Base-by-base conservation (phyloP, 1,139 yeast species). In the Pneumocystis oryctolagi region DNA sequence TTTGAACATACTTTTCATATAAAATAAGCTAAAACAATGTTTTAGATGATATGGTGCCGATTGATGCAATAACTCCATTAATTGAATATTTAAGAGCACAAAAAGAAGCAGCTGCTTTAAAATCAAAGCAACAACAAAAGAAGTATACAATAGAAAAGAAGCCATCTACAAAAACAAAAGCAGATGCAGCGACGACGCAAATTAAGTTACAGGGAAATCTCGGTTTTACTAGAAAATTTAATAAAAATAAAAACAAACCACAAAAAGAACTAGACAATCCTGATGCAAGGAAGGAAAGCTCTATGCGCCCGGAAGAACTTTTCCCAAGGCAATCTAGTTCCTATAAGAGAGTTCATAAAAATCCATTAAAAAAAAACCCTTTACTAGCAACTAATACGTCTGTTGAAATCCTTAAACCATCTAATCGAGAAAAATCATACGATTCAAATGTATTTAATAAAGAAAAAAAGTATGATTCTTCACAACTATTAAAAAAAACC, bases 61-160 rank as follows among this genome's bases (percentile, higher is more conserved):
- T 47, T 25, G 20, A 20, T 25, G n/a, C 55, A 58, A 37, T 59
- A 6, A 65, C 67, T 14, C 67, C 67, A 25, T 56, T 65, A 31
- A 65, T 65, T 30, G 67, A 64, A 32, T 62, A 60, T 42, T 35
- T 65, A 25, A 60, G 67, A 40, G 61, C 47, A 35, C 63, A 60
- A 34, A 63, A 65, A 62, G 56, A 60, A 56, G 30, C 55, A 25
- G n/a, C 55, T 25, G 30, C 55, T 47, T 47, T 47, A 25, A 47
- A 47, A 25, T 47, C 55, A 9, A 47, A 47, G 28, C 55, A 42
- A 42, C 55, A 42, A 6, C 55, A 20, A 14, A 47, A 12, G 14
- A 47, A 47, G 25, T 47, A 47, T 16, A 5, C 31, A 47, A 25
- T 25, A 12, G 55, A 47, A 3, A 47, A 47, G 14, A 47, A 47